phyloP scores from a whole-genome alignment of 306 rosid species.

The Psophocarpus tetragonolobus region DNA sequence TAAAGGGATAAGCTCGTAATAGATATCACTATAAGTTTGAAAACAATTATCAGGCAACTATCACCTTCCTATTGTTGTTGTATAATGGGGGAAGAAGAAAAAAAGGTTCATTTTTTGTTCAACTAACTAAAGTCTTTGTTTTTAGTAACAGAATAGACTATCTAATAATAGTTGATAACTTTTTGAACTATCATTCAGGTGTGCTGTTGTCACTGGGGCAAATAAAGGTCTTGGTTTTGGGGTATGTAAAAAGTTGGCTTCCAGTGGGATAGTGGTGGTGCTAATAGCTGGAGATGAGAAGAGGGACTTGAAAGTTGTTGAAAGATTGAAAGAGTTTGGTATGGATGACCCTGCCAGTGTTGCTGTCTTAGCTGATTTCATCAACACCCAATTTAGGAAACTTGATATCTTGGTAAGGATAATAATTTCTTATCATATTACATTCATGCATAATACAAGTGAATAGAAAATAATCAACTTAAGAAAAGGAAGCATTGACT shows the following conservation, averaged over 20 bases:
- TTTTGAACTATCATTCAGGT: constrained; percentile 30
- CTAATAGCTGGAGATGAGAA: constrained; percentile 44
- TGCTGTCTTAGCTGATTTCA: constrained; percentile 38
- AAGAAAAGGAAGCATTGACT: too few species aligned
- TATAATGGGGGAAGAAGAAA: constrained; percentile 29
- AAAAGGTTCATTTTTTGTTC: constrained; percentile 9
- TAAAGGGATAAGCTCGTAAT: neutral
- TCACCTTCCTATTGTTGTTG: neutral
- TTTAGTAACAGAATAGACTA: neutral
- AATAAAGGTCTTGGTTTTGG: constrained; percentile 48
- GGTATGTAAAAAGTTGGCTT: constrained; percentile 41
- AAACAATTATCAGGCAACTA: neutral
- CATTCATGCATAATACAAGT: too few species aligned
- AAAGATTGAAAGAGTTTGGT: constrained; percentile 28
- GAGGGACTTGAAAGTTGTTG: constrained; percentile 37
- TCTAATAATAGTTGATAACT: neutral
- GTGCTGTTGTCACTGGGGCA: constrained; percentile 52
- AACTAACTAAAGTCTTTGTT: neutral
- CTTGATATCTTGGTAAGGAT: constrained; percentile 47
- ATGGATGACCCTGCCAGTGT: constrained; percentile 41
- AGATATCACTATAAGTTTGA: neutral
- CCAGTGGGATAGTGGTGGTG: constrained; percentile 34
- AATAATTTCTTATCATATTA: neutral
- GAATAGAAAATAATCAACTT: too few species aligned
- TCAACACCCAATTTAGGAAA: constrained; percentile 37